Conservation (phyloP, 768 basidiomycete species). For the Hirschioporus abietinus region DNA sequence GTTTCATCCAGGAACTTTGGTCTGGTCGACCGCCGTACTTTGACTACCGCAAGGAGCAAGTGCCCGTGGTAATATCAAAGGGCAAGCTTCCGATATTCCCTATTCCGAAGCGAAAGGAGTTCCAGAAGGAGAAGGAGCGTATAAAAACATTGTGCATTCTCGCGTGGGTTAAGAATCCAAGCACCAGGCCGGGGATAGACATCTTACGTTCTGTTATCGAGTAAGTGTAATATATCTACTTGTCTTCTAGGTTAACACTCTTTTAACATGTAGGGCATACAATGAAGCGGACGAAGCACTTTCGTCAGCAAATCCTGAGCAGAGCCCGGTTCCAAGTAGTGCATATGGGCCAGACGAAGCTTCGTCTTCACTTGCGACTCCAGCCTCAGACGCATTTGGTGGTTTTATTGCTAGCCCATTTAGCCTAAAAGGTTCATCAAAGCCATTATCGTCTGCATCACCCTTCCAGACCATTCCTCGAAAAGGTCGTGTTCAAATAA, state of each 20-base stretch:
- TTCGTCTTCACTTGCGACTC: too few relatives aligned
- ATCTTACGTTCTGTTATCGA: background rate
- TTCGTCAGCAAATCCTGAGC: background rate
- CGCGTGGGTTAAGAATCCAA: background rate
- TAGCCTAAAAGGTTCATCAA: background rate
- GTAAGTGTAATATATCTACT: background rate
- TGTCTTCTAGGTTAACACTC: background rate
- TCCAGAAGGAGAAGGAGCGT: background rate
- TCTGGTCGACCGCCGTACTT: background rate
- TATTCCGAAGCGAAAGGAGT: background rate
- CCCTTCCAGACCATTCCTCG: background rate
- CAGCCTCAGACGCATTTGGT: too few relatives aligned
- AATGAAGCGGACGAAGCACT: background rate
- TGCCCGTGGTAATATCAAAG: background rate
- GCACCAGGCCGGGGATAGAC: background rate
- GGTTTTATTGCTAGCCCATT: too few relatives aligned
- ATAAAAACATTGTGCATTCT: background rate
- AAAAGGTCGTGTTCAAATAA: background rate
- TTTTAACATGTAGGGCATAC: background rate
- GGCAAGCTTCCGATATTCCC: background rate
- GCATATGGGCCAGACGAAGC: too few relatives aligned
- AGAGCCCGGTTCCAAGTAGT: background rate
- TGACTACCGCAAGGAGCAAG: background rate
- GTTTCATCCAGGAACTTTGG: background rate
- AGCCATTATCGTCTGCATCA: background rate